These are phyloP conservation scores for Leishmania martiniquensis DNA, from an alignment of 208 protist species.

Conservation along the genomic window DNA sequence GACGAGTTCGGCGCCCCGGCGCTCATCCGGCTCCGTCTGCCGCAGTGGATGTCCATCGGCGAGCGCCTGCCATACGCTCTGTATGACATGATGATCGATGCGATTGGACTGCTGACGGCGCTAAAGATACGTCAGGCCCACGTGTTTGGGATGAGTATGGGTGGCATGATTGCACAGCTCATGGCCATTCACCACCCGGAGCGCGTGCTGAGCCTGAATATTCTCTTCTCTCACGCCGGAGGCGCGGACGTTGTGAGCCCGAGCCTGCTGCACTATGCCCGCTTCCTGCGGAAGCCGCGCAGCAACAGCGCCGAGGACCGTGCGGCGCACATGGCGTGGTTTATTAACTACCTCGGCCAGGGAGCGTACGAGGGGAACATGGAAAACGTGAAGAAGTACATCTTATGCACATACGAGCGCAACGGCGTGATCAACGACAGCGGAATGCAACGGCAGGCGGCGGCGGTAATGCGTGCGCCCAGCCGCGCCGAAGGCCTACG, in stretches of 20 bases:
- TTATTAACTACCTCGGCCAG: conserved; percentile 46
- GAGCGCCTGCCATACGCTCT: conserved; percentile 61
- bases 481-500: conserved; percentile 43
- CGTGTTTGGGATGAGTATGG: conserved; percentile 77
- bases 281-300: conserved; percentile 44
- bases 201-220: conserved; percentile 59
- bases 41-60: conserved; percentile 48
- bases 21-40: conserved; percentile 49
- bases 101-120: conserved; percentile 51
- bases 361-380: conserved; percentile 34
- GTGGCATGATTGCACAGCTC: conserved; percentile 83
- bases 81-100: conserved; percentile 76
- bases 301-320: conserved; percentile 51
- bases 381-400: conserved; percentile 29
- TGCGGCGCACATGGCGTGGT: conserved; percentile 43
- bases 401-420: conserved; percentile 36
- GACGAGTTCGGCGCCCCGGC: conserved; percentile 38
- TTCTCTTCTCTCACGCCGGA: conserved; percentile 62
- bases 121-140: conserved; percentile 64
- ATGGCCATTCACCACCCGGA: conserved; percentile 62
- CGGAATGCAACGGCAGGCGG: conserved; percentile 52
- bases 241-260: conserved; percentile 41
- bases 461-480: conserved; percentile 59
- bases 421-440: conserved; percentile 32
- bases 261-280: conserved; percentile 32